phyloP scores from a whole-genome alignment of 2,329 filamentous ascomycete genomes.

The Diaporthe citri region DNA sequence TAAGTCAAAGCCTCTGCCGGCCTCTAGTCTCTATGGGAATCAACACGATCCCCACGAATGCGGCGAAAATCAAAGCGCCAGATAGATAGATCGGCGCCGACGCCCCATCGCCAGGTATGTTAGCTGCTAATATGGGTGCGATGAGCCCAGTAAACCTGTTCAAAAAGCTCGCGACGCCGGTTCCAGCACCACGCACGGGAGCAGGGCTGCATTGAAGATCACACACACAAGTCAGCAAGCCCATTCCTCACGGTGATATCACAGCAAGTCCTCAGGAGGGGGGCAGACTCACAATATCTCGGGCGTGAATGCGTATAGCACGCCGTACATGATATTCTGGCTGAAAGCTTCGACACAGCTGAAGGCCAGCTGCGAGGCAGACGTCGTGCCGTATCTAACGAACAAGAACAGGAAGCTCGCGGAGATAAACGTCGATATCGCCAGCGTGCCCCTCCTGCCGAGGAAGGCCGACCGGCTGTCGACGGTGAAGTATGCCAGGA shows the following conservation, averaged over 20 bases:
- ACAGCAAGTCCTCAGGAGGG: too few relatives aligned
- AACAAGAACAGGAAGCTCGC: conserved; percentile 79
- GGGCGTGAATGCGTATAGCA: conserved; percentile 82
- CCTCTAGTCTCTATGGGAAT: conserved; percentile 75
- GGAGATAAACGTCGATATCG: conserved; percentile 74
- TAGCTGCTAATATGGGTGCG: conserved; percentile 77
- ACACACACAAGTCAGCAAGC: conserved; percentile 17
- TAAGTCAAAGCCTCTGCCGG: conserved; percentile 64
- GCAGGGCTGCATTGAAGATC: conserved; percentile 59
- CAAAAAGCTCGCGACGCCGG: conserved; percentile 78
- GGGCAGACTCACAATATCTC: conserved; percentile 69
- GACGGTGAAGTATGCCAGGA: conserved; percentile 80
- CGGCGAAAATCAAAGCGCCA: conserved; percentile 67
- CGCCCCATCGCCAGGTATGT: conserved; percentile 68
- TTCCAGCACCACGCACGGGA: conserved; percentile 78
- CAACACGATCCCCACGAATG: conserved; percentile 70
- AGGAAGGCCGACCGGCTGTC: conserved; percentile 72
- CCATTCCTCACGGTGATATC: not conserved
- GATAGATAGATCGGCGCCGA: conserved; percentile 70
- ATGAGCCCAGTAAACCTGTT: conserved; percentile 77
- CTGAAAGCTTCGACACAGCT: conserved; percentile 78
- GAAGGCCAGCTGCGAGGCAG: conserved; percentile 72
- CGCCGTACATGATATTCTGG: conserved; percentile 83
- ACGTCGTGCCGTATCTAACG: conserved; percentile 68
- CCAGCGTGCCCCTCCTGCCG: conserved; percentile 80